Percentiles rank a stretch among this genome's conserved stretches.
These are phyloP conservation scores for Aspergillus tamarii DNA, from an alignment of 2,329 filamentous ascomycete species.

Conservation along the genomic window DNA sequence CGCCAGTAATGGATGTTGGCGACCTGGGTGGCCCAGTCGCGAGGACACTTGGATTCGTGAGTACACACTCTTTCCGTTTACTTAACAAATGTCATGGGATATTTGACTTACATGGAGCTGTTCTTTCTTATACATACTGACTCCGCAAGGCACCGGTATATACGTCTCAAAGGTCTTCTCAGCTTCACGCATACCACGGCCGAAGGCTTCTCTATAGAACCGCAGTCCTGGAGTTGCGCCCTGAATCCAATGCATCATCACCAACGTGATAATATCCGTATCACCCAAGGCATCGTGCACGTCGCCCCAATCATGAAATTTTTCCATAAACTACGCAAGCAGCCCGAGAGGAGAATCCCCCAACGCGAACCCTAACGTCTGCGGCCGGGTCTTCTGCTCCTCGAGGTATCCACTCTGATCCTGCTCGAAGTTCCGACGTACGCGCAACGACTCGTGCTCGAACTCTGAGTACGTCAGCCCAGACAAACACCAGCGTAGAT, in stretches of 20 bases:
- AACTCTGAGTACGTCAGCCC: background rate
- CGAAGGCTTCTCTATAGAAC: background rate
- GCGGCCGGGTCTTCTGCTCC: background rate
- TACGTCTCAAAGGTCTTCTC: background rate
- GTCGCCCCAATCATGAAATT: background rate
- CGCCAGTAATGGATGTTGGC: background rate
- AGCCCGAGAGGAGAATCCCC: background rate
- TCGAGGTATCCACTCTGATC: background rate
- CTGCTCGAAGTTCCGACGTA: background rate
- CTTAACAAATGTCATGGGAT: accelerated
- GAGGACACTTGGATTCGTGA: background rate
- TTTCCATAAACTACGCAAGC: background rate
- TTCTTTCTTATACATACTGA: background rate
- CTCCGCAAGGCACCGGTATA: background rate
- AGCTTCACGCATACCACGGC: background rate
- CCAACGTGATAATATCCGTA: background rate
- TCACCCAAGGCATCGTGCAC: background rate
- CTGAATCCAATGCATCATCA: background rate
- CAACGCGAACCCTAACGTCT: background rate
- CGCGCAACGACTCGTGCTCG: background rate
- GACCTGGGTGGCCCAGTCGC: background rate
- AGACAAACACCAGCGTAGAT: background rate
- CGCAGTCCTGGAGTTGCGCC: background rate
- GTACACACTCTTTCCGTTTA: background rate
- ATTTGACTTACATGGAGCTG: background rate